Evolutionary conservation across 495 filamentous ascomycete species (phyloP).

Genomic region (Wilcoxina mikolae): DNA sequence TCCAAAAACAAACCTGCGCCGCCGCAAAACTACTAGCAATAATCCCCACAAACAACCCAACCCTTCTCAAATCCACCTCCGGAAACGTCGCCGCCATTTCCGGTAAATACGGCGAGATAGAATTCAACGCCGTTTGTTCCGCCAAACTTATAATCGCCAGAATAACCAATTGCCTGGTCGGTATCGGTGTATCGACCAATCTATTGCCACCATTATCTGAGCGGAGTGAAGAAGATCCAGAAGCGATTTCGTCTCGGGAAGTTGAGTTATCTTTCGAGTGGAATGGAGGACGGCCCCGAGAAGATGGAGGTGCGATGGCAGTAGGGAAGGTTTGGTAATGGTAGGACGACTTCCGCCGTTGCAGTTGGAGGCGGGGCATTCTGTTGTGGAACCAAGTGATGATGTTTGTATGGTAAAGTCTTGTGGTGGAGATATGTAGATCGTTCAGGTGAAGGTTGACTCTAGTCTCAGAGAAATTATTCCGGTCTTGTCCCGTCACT

Average conservation of each 20-base stretch:
- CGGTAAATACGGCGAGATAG: constrained; percentile 88
- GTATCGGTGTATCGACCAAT: constrained; percentile 34
- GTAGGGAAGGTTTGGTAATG: constrained; percentile 95
- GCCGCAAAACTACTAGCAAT: constrained; percentile 83
- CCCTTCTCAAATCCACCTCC: constrained; percentile 51
- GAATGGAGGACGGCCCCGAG: constrained; percentile 46
- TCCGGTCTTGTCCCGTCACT: too few relatives aligned
- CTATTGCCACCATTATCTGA: constrained; percentile 1
- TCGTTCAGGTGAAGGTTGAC: too few relatives aligned
- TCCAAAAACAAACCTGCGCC: constrained; percentile 79
- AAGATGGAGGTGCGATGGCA: constrained; percentile 55
- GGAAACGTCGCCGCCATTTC: constrained; percentile 80
- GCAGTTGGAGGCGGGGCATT: too few relatives aligned
- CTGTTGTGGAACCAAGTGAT: too few relatives aligned
- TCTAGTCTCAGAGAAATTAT: too few relatives aligned
- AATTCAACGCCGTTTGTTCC: constrained; percentile 93
- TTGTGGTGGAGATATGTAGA: too few relatives aligned
- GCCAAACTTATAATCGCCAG: constrained; percentile 78
- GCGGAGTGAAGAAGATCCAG: neutral
- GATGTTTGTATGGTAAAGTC: too few relatives aligned
- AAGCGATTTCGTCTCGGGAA: neutral
- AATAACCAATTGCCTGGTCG: constrained; percentile 65
- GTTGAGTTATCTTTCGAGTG: neutral
- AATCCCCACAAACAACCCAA: constrained; percentile 78
- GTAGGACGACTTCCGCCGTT: constrained; percentile 32